Evolutionary conservation across 257 asterid species (phyloP).

Genomic region (Nicotiana attenuata): DNA sequence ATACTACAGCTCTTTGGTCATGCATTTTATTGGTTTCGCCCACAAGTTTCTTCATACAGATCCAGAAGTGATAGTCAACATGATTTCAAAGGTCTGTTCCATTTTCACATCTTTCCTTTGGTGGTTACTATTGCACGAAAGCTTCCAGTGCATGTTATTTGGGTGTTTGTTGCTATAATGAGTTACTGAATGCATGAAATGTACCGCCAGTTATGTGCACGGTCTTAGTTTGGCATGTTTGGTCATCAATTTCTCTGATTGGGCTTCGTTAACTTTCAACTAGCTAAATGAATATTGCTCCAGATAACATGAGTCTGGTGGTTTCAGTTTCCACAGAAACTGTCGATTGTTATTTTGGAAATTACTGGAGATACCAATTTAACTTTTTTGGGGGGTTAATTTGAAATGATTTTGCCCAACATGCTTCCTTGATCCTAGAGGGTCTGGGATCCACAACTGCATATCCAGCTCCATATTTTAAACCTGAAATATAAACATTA

Average conservation of each 20-base stretch:
- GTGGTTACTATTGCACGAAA: not conserved
- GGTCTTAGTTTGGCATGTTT: not conserved
- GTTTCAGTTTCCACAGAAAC: not conserved
- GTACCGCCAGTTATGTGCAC: not conserved
- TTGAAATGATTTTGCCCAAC: not conserved
- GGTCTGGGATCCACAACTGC: not conserved
- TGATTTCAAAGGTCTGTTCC: constrained; percentile 81
- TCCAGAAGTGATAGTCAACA: constrained; percentile 69
- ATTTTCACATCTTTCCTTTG: not conserved
- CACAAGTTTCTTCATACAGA: constrained; percentile 86
- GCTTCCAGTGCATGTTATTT: not conserved
- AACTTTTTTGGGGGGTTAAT: not conserved
- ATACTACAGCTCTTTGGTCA: constrained; percentile 80
- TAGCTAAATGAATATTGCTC: not conserved
- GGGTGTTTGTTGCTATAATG: not conserved
- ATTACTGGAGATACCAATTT: not conserved
- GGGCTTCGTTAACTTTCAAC: not conserved
- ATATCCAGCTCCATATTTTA: not conserved
- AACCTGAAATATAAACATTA: not conserved
- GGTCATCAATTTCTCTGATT: not conserved
- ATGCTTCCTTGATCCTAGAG: not conserved
- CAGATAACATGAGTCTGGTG: not conserved
- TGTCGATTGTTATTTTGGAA: not conserved
- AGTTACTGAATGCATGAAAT: not conserved
- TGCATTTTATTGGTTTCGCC: constrained; percentile 95